Evolutionary conservation across 2,329 filamentous ascomycete genomes (phyloP).

Genomic region (Paraphaeosphaeria minitans): DNA sequence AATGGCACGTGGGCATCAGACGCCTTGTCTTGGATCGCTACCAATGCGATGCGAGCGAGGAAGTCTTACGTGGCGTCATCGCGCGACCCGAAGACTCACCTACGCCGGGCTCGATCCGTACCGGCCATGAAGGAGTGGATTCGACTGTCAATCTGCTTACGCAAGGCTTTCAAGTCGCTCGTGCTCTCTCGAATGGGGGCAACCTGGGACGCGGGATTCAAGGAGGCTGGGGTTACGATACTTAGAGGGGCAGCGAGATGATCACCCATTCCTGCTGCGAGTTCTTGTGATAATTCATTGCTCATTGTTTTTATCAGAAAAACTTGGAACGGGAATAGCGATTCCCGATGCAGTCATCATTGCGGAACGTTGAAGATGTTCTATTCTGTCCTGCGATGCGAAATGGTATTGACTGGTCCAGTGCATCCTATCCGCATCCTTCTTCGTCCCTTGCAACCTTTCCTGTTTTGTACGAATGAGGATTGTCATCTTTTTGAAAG

Average conservation of each 20-base stretch:
- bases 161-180: slow-evolving; percentile 40
- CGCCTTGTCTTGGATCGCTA: slow-evolving; percentile 64
- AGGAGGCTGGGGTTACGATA: slow-evolving; percentile 44
- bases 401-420: too few relatives aligned
- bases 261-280: background rate
- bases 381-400: too few relatives aligned
- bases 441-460: too few relatives aligned
- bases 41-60: slow-evolving; percentile 61
- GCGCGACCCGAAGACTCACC: slow-evolving; percentile 52
- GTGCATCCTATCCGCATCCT: too few relatives aligned
- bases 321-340: background rate
- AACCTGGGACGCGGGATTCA: slow-evolving; percentile 27
- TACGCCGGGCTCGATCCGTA: too few relatives aligned
- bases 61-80: slow-evolving; percentile 36
- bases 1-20: slow-evolving; percentile 66
- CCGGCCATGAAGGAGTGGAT: slow-evolving; percentile 38
- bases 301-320: background rate
- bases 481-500: background rate
- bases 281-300: background rate
- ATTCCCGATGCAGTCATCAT: background rate
- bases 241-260: slow-evolving; percentile 8
- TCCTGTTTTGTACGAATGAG: background rate
- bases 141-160: slow-evolving; percentile 39
- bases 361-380: too few relatives aligned
- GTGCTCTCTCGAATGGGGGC: slow-evolving; percentile 30